Evolutionary conservation across 1,139 yeast species (phyloP).

Genomic region (Hanseniaspora sp.): DNA sequence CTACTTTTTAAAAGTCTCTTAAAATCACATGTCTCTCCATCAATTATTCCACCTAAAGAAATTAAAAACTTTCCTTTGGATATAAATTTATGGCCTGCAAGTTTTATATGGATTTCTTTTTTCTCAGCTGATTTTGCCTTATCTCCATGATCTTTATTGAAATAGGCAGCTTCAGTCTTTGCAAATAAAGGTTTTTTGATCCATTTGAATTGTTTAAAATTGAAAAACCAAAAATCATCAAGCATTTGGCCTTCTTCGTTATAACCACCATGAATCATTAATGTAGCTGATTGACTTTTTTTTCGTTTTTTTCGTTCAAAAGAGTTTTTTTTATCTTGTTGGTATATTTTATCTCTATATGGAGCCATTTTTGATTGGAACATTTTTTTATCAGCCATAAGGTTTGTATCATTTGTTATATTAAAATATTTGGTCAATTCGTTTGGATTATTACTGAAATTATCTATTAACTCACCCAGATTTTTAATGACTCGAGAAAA

Average conservation of each 20-base stretch:
- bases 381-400: background rate
- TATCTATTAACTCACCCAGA: background rate
- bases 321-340: background rate
- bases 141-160: background rate
- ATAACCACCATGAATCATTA: conserved; percentile 10
- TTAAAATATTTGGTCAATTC: background rate
- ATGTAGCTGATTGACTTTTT: background rate
- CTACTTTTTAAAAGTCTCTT: background rate
- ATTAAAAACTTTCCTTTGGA: conserved; percentile 4
- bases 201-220: conserved; percentile 7
- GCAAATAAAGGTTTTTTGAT: background rate
- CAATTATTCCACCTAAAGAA: conserved; percentile 2
- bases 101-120: background rate
- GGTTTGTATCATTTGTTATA: background rate
- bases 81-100: conserved; percentile 2
- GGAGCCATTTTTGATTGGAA: background rate
- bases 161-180: background rate
- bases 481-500: background rate
- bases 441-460: background rate
- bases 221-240: conserved; percentile 3
- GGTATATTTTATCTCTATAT: background rate
- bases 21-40: background rate
- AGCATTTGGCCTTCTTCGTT: background rate
- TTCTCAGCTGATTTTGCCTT: background rate
- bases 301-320: background rate